Conservation (phyloP, 805 yeast species). For the Wickerhamiella australiensis region DNA sequence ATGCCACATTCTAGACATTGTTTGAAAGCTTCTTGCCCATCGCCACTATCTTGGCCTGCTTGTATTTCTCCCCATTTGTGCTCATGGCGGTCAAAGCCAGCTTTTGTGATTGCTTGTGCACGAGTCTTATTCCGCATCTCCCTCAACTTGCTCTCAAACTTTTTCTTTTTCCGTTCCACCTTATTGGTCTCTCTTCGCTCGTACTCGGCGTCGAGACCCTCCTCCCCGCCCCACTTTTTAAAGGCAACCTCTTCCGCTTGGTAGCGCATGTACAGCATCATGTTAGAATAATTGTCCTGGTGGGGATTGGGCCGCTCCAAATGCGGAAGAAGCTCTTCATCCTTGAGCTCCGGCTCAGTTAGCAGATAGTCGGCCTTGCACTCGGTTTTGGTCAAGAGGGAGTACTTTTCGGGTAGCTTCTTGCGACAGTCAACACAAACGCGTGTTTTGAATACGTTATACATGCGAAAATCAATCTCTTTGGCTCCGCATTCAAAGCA, state of each 20-base stretch:
- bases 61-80: slow-evolving; percentile 54
- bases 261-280: slow-evolving; percentile 81
- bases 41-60: background rate
- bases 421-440: slow-evolving; percentile 75
- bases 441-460: slow-evolving; percentile 50
- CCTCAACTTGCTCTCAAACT: slow-evolving; percentile 60
- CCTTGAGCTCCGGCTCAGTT: slow-evolving; percentile 86
- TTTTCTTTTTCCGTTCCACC: slow-evolving; percentile 60
- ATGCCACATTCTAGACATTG: slow-evolving; percentile 22
- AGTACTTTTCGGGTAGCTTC: slow-evolving; percentile 71
- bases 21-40: slow-evolving; percentile 6
- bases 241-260: slow-evolving; percentile 91
- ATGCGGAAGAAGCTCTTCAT: slow-evolving; percentile 52
- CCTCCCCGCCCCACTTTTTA: slow-evolving; percentile 89
- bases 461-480: slow-evolving; percentile 66
- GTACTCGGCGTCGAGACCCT: slow-evolving; percentile 86
- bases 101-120: slow-evolving; percentile 69
- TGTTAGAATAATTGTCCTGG: slow-evolving; percentile 71
- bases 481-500: slow-evolving; percentile 74
- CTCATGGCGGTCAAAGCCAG: slow-evolving; percentile 48
- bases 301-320: slow-evolving; percentile 92
- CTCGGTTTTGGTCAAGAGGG: slow-evolving; percentile 88
- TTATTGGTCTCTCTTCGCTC: slow-evolving; percentile 64
- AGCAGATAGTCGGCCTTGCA: slow-evolving; percentile 83
- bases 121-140: slow-evolving; percentile 88